phyloP scores from a whole-genome alignment of 331 rosid species.

The Saraca asoca region DNA sequence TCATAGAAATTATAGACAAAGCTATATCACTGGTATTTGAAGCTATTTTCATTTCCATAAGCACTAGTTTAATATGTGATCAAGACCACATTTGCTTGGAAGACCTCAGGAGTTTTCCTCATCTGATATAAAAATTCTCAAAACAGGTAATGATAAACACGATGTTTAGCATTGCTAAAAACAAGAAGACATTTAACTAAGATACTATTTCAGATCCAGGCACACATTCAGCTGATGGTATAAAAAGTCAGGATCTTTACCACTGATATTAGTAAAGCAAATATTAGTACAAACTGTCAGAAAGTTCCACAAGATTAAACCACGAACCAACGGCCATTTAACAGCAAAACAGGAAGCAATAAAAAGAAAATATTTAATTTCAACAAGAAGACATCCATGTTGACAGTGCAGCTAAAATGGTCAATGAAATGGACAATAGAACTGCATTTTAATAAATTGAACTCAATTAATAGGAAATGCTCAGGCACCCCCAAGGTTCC shows the following conservation, averaged over 20 bases:
- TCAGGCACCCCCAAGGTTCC: too few species aligned
- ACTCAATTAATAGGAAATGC: neutral
- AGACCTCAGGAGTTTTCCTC: slow-evolving; percentile 3
- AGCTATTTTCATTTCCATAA: slow-evolving; percentile 11
- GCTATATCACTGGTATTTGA: slow-evolving; percentile 21
- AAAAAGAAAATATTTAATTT: neutral
- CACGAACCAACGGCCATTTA: too few species aligned
- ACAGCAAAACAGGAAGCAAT: neutral
- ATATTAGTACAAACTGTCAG: too few species aligned
- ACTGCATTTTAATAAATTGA: too few species aligned
- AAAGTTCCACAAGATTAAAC: too few species aligned
- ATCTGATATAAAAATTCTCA: neutral
- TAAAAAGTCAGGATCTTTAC: too few species aligned
- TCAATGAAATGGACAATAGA: too few species aligned
- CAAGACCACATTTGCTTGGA: slow-evolving; percentile 2
- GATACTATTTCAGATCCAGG: too few species aligned
- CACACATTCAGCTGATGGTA: too few species aligned
- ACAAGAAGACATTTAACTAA: too few species aligned
- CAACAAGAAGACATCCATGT: too few species aligned
- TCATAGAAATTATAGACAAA: slow-evolving; percentile 19
- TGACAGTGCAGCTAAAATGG: neutral
- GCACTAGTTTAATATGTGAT: slow-evolving; percentile 18
- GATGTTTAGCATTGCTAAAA: neutral
- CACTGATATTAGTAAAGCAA: too few species aligned
- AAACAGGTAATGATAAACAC: slow-evolving; percentile 4